phyloP scores from a whole-genome alignment of 2,329 filamentous ascomycete genomes.

The Epichloe amarillans region DNA sequence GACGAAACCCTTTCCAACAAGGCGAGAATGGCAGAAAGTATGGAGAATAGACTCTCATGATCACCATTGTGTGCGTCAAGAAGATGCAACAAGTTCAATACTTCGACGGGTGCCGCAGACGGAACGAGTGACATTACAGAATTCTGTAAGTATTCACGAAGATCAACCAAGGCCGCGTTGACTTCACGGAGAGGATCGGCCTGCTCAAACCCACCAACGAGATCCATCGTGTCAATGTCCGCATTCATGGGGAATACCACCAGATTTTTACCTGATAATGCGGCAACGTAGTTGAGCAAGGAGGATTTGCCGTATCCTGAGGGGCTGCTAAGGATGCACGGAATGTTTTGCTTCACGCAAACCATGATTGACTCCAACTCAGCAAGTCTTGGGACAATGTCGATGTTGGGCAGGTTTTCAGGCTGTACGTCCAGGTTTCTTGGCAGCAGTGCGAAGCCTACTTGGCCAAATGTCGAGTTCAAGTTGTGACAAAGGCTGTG shows the following conservation, averaged over 20 bases:
- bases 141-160: conserved; percentile 38
- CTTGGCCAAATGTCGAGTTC: conserved; percentile 52
- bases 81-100: conserved; percentile 36
- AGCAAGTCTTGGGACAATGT: conserved; percentile 44
- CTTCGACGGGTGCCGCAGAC: conserved; percentile 29
- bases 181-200: conserved; percentile 67
- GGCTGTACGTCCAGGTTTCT: conserved; percentile 44
- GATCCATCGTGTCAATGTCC: conserved; percentile 92
- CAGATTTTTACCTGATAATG: conserved; percentile 59
- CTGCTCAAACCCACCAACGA: conserved; percentile 94
- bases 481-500: conserved; percentile 63
- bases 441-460: conserved; percentile 60
- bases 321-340: conserved; percentile 75
- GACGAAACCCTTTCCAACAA: conserved; percentile 29
- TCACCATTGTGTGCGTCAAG: conserved; percentile 31
- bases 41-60: conserved; percentile 21
- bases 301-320: conserved; percentile 80
- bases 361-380: conserved; percentile 79
- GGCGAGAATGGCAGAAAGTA: conserved; percentile 25
- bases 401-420: conserved; percentile 35
- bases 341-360: conserved; percentile 75
- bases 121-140: conserved; percentile 37
- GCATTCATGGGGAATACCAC: conserved; percentile 83
- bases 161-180: conserved; percentile 36
- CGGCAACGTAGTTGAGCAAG: conserved; percentile 69